Base-by-base conservation (phyloP, 257 asterid species). In the Nicotiana undulata region DNA sequence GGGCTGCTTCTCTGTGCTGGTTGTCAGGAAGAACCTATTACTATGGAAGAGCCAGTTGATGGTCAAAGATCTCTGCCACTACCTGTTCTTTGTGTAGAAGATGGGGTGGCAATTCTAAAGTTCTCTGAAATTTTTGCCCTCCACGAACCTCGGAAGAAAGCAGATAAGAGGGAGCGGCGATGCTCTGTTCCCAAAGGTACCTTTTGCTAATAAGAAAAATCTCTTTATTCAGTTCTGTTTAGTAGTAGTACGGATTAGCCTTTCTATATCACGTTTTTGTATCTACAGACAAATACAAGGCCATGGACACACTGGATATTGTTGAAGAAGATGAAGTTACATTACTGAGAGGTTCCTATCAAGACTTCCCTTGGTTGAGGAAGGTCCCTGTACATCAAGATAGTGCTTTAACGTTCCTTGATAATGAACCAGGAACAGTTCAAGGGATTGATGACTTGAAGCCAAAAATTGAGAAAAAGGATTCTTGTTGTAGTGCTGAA, bases 91-190 rank as follows among this genome's bases (percentile, higher is more conserved):
- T 94, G 90, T 79, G 87, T 90, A 44, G 98, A 96, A 84, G 98
- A 96, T 82, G 99, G 98, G 44, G 82, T 82, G 87, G 94, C 88
- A 60, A 94, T 96, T 82, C 85, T 96, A 55, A 90, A 95, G 55
- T 96, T 96, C 89, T 96, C 99, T 70, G 98, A 96, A 86, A 92
- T 96, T 84, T 96, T 96, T 77, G 97, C 98, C 82, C 89, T 96
- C 76, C 89, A 88, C 31, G 90, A 91, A 83, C 95, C 98, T 61
- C 68, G 83, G 72, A 94, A 87, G 84, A 86, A 88, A 83, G 84
- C 89, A 34, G 85, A 88, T 79, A 96, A 92, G 89, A 89, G 94
- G 89, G 98, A 91, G 16, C 85, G 80, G 83, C 81, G 88, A 65
- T 88, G 86, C 83, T 85, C 86, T 79, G 80, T 87, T 79, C 90